Conservation (phyloP, 192 early-diverging fungal genomes). For the Cladochytrium replicatum region DNA sequence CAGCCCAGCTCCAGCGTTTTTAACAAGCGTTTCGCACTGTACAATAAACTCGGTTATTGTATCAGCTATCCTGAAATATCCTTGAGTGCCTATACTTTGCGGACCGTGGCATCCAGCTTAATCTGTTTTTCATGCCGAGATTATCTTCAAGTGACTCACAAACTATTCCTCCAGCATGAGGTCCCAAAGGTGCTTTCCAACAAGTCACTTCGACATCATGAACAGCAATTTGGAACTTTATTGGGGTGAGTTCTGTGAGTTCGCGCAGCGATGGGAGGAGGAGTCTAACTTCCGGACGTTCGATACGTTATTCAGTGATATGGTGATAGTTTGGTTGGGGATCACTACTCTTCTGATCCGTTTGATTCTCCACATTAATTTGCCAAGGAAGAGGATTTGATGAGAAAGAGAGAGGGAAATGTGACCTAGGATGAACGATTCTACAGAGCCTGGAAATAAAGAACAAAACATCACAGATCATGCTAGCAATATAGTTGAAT, state of each 20-base stretch:
- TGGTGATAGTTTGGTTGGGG: no score
- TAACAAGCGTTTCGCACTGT: constrained; percentile 32
- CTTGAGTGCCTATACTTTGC: constrained; percentile 34
- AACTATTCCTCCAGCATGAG: constrained; percentile 52
- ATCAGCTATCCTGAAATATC: constrained; percentile 52
- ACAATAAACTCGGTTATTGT: constrained; percentile 46
- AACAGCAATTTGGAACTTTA: constrained; percentile 32
- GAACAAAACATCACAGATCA: no score
- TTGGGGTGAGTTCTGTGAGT: constrained; percentile 22
- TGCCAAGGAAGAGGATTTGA: constrained; percentile 61
- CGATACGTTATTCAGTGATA: constrained; percentile 14
- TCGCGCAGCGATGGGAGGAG: constrained; percentile 11
- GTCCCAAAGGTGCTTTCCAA: constrained; percentile 52
- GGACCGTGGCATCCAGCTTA: constrained; percentile 1
- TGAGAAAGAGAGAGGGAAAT: constrained; percentile 41
- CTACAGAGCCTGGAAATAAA: constrained; percentile 1
- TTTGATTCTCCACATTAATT: constrained; percentile 45
- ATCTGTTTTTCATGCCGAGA: neutral
- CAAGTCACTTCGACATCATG: constrained; percentile 38
- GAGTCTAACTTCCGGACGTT: constrained; percentile 9
- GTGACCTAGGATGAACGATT: constrained; percentile 33
- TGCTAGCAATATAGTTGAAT: no score
- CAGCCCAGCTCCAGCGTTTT: constrained; percentile 10
- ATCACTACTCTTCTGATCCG: constrained; percentile 27
- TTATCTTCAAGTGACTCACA: constrained; percentile 35